Conservation (phyloP, 2,329 filamentous ascomycete species). For the Sporothrix brasiliensis region DNA sequence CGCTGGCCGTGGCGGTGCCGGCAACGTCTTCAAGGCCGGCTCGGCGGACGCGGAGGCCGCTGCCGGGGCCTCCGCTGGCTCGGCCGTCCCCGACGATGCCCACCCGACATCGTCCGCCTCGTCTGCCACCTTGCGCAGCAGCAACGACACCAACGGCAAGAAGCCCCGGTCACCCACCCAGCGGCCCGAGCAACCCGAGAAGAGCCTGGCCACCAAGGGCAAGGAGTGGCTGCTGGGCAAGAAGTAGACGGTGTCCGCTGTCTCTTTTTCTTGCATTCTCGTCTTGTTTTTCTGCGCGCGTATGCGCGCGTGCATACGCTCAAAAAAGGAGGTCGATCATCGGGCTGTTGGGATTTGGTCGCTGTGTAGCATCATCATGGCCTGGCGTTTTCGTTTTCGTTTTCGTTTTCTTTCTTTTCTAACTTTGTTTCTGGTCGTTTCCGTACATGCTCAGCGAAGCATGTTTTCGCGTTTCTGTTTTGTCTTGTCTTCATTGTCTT, state of each 20-base stretch:
- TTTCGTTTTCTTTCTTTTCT: background rate
- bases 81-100: constrained; percentile 43
- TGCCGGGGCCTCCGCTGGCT: constrained; percentile 37
- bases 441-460: constrained; percentile 8
- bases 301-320: too few relatives aligned
- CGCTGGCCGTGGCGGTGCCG: constrained; percentile 73
- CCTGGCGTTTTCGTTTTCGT: constrained; percentile 7
- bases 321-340: constrained; percentile 21
- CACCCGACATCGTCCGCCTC: constrained; percentile 23
- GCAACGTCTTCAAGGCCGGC: constrained; percentile 64
- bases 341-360: background rate
- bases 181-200: constrained; percentile 36
- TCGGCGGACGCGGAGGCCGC: constrained; percentile 46
- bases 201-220: constrained; percentile 48
- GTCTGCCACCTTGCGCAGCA: constrained; percentile 35
- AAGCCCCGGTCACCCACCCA: constrained; percentile 29
- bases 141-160: constrained; percentile 31
- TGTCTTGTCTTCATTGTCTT: background rate
- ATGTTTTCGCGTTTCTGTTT: background rate
- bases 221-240: constrained; percentile 56
- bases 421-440: background rate
- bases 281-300: background rate
- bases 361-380: constrained; percentile 19
- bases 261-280: background rate
- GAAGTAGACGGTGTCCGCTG: constrained; percentile 41